Base-by-base conservation (phyloP, 306 rosid species). In the Casuarina glauca region DNA sequence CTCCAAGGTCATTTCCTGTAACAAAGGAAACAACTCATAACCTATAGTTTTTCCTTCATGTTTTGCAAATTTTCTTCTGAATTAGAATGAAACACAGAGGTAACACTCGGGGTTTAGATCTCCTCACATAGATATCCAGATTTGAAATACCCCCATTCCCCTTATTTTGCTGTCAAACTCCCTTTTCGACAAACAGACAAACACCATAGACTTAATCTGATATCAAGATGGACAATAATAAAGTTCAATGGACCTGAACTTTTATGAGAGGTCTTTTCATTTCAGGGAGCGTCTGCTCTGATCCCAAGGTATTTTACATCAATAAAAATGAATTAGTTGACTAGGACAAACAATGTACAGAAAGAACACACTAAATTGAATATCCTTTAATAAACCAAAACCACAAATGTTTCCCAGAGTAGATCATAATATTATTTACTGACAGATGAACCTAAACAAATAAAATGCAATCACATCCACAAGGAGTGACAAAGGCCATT, bases 1-100 rank as follows among this genome's bases (percentile, higher is more conserved):
- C 84, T 91, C 99, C 83, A 95, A 79, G 6, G 99, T 95, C 99
- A 95, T 95, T 77, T 95, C 97, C 99, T 95, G 46, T 58, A 72
- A 82, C 41, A 69, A 49, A 67, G 36, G 52, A 74, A 42, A 68
- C 6, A 82, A 66, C 66, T 16, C 58, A 12, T 86, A 3, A 77
- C 74, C 79, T 53, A 67, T 26, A 67, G 36, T 8, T n/a, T 38
- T 36, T 38, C n/a, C 41, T 36, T 63, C 5, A 10, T 60, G 3
- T 26, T 60, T 19, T 20, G 19, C 36, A 35, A 13, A 12, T 36
- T 64, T 67, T 6, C 71, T 42, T 41, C 17, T 42, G 1, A 16
- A 11, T 7, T 17, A 42, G 50, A 6, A 67, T 15, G 70, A 66
- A 26, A 26, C 32, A 26, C 32, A 48, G 51, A 12, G 51, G 13